A percentile compares a stretch with the other conserved stretches of the same genome.
Conservation (phyloP, 805 yeast species). For the Sungouiozyma ichnusensis region DNA sequence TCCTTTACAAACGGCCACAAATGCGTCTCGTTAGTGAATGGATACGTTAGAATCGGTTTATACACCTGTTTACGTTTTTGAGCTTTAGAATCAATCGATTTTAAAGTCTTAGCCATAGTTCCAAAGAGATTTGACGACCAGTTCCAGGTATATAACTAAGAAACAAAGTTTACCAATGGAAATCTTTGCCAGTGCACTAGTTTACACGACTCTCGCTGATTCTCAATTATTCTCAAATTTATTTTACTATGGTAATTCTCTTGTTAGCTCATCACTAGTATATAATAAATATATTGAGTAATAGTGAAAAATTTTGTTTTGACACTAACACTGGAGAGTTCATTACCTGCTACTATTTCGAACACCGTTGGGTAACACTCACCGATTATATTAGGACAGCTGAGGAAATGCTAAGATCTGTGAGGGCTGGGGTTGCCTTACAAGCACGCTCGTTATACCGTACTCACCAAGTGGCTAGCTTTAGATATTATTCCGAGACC, state of each 20-base stretch:
- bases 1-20: conserved; percentile 33
- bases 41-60: conserved; percentile 56
- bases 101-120: conserved; percentile 29
- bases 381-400: too few species aligned
- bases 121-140: not conserved
- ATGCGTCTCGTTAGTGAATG: conserved; percentile 42
- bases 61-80: conserved; percentile 42
- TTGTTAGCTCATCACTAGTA: too few species aligned
- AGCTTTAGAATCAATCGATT: conserved; percentile 35
- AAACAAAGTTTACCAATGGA: too few species aligned
- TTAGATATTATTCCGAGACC: not conserved
- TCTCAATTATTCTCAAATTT: too few species aligned
- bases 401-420: not conserved
- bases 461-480: not conserved
- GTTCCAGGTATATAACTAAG: not conserved
- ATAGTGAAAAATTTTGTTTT: too few species aligned
- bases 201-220: too few species aligned
- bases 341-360: too few species aligned
- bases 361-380: too few species aligned
- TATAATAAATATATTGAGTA: too few species aligned
- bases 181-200: too few species aligned
- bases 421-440: not conserved
- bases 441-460: not conserved
- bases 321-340: too few species aligned
- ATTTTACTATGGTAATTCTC: too few species aligned